Conservation (phyloP, 768 basidiomycete genomes). For the Hortiboletus campestris region DNA sequence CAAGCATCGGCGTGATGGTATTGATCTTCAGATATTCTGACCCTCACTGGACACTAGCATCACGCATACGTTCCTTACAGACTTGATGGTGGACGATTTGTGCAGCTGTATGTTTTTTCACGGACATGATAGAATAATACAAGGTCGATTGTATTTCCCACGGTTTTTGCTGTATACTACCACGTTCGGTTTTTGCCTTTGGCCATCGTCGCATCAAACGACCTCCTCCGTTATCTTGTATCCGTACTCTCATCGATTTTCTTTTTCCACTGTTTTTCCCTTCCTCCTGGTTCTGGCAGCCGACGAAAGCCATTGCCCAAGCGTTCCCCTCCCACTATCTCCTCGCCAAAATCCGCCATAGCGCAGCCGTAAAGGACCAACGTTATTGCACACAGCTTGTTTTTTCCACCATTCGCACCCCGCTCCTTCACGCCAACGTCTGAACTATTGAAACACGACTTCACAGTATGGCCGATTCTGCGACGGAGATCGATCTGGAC, state of each 20-base stretch:
- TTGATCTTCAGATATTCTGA: background rate
- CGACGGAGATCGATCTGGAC: slow-evolving; percentile 97
- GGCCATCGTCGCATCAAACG: slow-evolving; percentile 29
- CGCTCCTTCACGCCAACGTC: slow-evolving; percentile 17
- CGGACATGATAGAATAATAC: background rate
- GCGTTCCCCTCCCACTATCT: background rate
- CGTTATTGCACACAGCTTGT: slow-evolving; percentile 18
- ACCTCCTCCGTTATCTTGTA: slow-evolving; percentile 34
- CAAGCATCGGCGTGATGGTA: background rate
- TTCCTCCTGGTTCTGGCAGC: slow-evolving; percentile 24
- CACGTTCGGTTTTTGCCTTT: slow-evolving; percentile 35
- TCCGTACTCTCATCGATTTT: slow-evolving; percentile 35
- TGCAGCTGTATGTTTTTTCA: background rate
- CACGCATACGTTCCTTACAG: background rate
- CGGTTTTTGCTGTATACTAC: slow-evolving; percentile 26
- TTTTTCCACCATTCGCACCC: slow-evolving; percentile 26
- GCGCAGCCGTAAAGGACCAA: slow-evolving; percentile 20
- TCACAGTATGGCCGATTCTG: slow-evolving; percentile 66
- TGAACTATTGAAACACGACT: slow-evolving; percentile 13
- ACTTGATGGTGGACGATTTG: background rate
- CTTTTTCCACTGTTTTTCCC: slow-evolving; percentile 6
- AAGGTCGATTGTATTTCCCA: slow-evolving; percentile 23
- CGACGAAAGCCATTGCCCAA: slow-evolving; percentile 16
- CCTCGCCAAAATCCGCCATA: slow-evolving; percentile 21
- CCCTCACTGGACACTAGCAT: background rate